Percentiles rank a stretch among this genome's conserved stretches.
These are phyloP conservation scores for Penicillium macrosclerotiorum DNA, from an alignment of 495 filamentous ascomycete species.

Conservation along the genomic window DNA sequence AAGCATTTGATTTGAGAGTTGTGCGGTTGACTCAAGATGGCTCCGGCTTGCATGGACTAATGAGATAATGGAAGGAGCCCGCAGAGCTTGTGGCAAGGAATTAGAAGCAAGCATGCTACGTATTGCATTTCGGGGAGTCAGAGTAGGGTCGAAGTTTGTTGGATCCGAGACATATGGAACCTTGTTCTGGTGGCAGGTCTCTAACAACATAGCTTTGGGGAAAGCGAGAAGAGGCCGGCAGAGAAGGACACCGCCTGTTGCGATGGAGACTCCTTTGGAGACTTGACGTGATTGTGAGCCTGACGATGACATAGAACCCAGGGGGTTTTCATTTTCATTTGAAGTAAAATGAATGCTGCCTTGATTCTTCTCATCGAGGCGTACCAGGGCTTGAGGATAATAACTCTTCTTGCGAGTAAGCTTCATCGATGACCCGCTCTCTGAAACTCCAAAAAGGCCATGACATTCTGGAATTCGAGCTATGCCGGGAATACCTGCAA, in stretches of 20 bases:
- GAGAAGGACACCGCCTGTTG: constrained; percentile 67
- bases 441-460: constrained; percentile 65
- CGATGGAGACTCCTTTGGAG: constrained; percentile 37
- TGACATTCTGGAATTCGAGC: constrained; percentile 79
- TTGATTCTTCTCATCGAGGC: constrained; percentile 9
- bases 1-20: constrained; percentile 38
- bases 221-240: constrained; percentile 75
- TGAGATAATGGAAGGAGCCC: constrained; percentile 59
- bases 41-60: constrained; percentile 41
- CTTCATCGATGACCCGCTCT: constrained; percentile 53
- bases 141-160: constrained; percentile 77
- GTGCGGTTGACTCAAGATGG: constrained; percentile 26
- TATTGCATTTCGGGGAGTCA: constrained; percentile 78
- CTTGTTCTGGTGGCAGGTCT: constrained; percentile 64
- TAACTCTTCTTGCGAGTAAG: constrained; percentile 5
- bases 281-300: neutral
- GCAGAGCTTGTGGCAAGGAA: constrained; percentile 66
- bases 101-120: constrained; percentile 60
- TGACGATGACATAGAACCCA: neutral
- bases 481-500: constrained; percentile 64
- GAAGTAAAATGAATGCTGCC: constrained; percentile 8
- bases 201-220: constrained; percentile 66
- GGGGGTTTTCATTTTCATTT: neutral
- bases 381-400: constrained; percentile 1
- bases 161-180: constrained; percentile 78